Evolutionary conservation across 768 basidiomycete species (phyloP).

Genomic region (Rickenella mellea): DNA sequence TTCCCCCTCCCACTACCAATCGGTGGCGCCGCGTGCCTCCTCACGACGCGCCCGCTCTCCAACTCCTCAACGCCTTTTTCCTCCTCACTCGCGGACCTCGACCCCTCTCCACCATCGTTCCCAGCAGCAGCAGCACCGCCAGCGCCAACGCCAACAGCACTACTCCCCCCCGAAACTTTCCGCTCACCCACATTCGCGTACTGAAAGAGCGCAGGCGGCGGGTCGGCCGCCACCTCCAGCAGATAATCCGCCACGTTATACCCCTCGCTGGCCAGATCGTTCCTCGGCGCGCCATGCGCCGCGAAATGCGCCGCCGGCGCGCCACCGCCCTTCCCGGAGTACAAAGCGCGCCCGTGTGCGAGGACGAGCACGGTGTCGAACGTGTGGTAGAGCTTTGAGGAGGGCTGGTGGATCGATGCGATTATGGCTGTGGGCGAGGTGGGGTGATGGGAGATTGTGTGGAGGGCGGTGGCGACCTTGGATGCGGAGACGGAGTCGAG

Average conservation of each 20-base stretch:
- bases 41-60: constrained; percentile 2
- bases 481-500: constrained; percentile 84
- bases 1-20: constrained; percentile 5
- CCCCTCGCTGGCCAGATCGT: constrained; percentile 55
- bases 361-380: constrained; percentile 79
- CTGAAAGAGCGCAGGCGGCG: constrained; percentile 40
- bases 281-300: constrained; percentile 30
- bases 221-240: constrained; percentile 74
- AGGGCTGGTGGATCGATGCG: constrained; percentile 83
- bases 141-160: background rate
- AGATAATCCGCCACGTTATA: constrained; percentile 93
- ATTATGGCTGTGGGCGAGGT: constrained; percentile 71
- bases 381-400: constrained; percentile 75
- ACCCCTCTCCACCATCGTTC: constrained; percentile 2
- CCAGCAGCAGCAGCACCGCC: background rate
- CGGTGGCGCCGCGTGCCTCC: background rate
- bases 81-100: constrained; percentile 2
- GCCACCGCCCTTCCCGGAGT: constrained; percentile 68
- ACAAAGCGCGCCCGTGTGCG: constrained; percentile 67
- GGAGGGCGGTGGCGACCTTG: constrained; percentile 69
- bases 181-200: background rate
- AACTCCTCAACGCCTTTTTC: constrained; percentile 7
- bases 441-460: constrained; percentile 62
- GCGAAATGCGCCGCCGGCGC: constrained; percentile 63
- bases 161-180: background rate